Percentiles rank a stretch among this genome's conserved stretches.
Evolutionary conservation across 2,329 filamentous ascomycete genomes (phyloP).

Genomic region (Ceratocystis albifundus): DNA sequence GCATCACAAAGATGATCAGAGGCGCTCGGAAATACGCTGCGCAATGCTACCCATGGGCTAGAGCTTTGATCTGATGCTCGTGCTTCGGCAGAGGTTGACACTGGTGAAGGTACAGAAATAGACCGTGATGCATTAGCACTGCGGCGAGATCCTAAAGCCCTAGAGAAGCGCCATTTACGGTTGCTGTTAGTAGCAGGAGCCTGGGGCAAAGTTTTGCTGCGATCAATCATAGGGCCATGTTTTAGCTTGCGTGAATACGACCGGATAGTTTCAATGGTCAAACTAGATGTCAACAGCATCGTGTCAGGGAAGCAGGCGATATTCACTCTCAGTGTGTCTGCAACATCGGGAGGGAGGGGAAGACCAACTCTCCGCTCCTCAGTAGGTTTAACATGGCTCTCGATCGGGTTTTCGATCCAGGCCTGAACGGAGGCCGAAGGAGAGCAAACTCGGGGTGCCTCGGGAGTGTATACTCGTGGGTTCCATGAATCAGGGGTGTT

Average conservation of each 20-base stretch:
- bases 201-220: not conserved
- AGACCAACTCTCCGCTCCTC: slow-evolving; percentile 28
- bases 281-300: slow-evolving; percentile 44
- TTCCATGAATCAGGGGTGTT: slow-evolving; percentile 20
- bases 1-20: slow-evolving; percentile 47
- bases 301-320: slow-evolving; percentile 48
- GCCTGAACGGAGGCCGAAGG: slow-evolving; percentile 32
- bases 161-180: slow-evolving; percentile 21
- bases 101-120: not conserved
- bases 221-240: slow-evolving; percentile 27
- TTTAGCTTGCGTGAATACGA: slow-evolving; percentile 43
- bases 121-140: not conserved
- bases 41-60: slow-evolving; percentile 36
- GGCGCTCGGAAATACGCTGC: slow-evolving; percentile 42
- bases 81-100: not conserved
- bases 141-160: slow-evolving; percentile 17
- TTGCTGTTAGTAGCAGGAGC: not conserved
- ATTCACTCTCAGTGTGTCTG: slow-evolving; percentile 44
- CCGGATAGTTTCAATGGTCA: slow-evolving; percentile 48
- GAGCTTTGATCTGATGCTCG: not conserved
- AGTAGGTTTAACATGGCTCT: not conserved
- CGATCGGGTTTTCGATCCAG: slow-evolving; percentile 26
- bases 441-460: slow-evolving; percentile 19
- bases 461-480: not conserved
- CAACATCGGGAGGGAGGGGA: slow-evolving; percentile 41